Evolutionary conservation across 2,329 filamentous ascomycete genomes (phyloP).

Genomic region (Coniochaeta sp.): DNA sequence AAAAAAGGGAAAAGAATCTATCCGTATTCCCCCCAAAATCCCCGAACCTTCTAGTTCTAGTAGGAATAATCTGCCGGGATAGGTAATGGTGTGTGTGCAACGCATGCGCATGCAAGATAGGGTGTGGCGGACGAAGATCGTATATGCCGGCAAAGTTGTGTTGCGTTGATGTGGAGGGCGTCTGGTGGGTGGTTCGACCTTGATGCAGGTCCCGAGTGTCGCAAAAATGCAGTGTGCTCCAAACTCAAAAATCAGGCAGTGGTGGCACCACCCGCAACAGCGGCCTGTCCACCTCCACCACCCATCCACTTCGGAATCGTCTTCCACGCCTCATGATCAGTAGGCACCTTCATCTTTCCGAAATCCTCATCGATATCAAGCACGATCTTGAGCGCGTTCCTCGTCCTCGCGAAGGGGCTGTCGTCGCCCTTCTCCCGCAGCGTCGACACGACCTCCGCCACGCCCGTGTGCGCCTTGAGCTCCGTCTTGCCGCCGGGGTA

Average conservation of each 20-base stretch:
- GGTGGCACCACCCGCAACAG: background rate
- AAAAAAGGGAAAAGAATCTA: background rate
- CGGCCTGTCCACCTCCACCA: background rate
- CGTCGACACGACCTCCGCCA: conserved; percentile 56
- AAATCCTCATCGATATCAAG: conserved; percentile 92
- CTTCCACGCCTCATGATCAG: conserved; percentile 44
- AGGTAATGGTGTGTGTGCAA: background rate
- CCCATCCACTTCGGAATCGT: conserved; percentile 43
- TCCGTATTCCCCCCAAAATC: background rate
- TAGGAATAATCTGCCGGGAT: background rate
- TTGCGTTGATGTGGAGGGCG: background rate
- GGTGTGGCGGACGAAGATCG: background rate
- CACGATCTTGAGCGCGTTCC: conserved; percentile 93
- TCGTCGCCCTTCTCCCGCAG: conserved; percentile 53
- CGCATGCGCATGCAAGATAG: background rate
- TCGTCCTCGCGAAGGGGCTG: conserved; percentile 54
- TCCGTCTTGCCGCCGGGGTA: conserved; percentile 59
- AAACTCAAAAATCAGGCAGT: background rate
- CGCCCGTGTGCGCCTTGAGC: conserved; percentile 47
- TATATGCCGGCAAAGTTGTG: background rate
- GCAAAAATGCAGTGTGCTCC: background rate
- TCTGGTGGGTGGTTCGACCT: background rate
- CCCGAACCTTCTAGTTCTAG: background rate
- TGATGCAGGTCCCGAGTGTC: background rate
- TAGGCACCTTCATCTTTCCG: conserved; percentile 60